Base-by-base conservation (phyloP, 116 monocot species). In the Papilionanthe hybrid region DNA sequence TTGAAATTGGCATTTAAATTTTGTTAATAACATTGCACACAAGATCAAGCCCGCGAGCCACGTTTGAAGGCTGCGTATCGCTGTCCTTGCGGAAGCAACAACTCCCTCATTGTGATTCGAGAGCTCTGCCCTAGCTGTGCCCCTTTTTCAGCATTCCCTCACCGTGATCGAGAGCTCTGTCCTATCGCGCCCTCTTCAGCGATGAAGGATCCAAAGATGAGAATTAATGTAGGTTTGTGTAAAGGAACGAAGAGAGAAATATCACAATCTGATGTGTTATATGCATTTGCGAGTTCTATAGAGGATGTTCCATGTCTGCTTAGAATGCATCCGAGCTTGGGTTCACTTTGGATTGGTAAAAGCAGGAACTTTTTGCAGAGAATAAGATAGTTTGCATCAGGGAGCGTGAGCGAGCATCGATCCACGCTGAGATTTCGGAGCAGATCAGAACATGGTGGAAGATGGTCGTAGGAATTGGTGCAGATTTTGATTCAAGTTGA, bases 381-480 rank as follows among this genome's bases (percentile, higher is more conserved):
- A 47, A 15, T 86, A 10, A 86, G 81, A 81, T 84, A 86, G 28
- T 84, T 93, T 37, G 84, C 88, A 68, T 80, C 80, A 66, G 88
- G 92, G 66, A 96, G 93, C 81, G 80, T 85, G 86, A 93, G 87
- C 42, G 88, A 92, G 43, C 81, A 84, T 85, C 81, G 81, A 9
- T 5, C 37, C 27, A 17, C 37, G 2, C 81, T 47, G 8, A 75
- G 27, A 28, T 42, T 37, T 6, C 10, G 80, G 42, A 71, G 23
- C n/a, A 69, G 50, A 42, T 80, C 42, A 5, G 60, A 81, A 18
- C 23, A 13, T 10, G 1, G 43, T 55, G 58, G 37, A 57, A 50
- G 75, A 29, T 49, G 73, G 44, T 22, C 73, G 22, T 73, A 73
- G 73, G 7, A 20, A 7, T 73, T 73, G 22, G 1, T 73, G 11